Evolutionary conservation across 176 grass and related monocot genomes (phyloP).

Genomic region (Avena eriantha): DNA sequence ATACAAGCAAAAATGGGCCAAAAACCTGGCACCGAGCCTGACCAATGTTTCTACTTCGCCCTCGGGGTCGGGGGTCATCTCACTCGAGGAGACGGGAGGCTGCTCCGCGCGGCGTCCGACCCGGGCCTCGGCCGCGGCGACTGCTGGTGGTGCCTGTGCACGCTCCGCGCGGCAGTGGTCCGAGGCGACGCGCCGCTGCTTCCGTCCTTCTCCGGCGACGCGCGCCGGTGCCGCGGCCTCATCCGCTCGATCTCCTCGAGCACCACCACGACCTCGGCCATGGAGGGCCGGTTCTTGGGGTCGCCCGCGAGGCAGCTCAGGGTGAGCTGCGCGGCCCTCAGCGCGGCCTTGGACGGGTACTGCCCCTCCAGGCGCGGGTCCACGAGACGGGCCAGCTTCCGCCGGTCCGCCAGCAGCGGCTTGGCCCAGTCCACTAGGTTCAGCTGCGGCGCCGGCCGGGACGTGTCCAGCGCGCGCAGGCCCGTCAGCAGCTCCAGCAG

Average conservation of each 20-base stretch:
- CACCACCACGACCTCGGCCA: constrained; percentile 43
- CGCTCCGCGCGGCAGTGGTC: not conserved
- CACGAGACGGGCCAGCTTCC: constrained; percentile 53
- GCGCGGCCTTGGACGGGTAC: constrained; percentile 61
- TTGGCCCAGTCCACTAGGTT: constrained; percentile 62
- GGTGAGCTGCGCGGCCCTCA: constrained; percentile 53
- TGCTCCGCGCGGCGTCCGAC: constrained; percentile 10
- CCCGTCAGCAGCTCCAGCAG: constrained; percentile 66
- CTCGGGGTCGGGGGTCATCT: not conserved
- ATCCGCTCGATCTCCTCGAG: constrained; percentile 58
- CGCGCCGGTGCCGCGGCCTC: constrained; percentile 22
- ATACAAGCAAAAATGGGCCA: not conserved
- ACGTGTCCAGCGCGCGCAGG: constrained; percentile 50
- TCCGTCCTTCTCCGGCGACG: not conserved
- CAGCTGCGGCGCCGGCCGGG: constrained; percentile 48
- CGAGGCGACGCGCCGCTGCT: not conserved
- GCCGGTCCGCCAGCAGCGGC: constrained; percentile 49
- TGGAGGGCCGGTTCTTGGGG: constrained; percentile 51
- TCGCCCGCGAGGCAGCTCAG: constrained; percentile 57
- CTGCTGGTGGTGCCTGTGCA: not conserved
- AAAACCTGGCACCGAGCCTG: not conserved
- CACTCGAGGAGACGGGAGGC: constrained; percentile 7
- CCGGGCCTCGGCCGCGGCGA: constrained; percentile 26
- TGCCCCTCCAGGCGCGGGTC: constrained; percentile 71
- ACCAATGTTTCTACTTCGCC: no score